phyloP scores from a whole-genome alignment of 23 red algal genomes.

The Gracilaria domingensis region DNA sequence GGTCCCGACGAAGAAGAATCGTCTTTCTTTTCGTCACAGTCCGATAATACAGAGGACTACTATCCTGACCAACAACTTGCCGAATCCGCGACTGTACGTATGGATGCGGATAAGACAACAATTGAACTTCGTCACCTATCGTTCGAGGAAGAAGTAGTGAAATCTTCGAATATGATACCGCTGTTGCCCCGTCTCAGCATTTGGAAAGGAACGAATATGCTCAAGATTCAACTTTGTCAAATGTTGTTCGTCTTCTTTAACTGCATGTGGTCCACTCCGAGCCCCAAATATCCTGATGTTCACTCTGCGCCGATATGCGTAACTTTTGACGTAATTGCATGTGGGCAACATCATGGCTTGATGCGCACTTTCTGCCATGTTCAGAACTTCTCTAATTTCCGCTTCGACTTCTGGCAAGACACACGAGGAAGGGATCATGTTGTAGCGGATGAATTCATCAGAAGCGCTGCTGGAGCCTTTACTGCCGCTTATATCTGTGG shows the following conservation, averaged over 20 bases:
- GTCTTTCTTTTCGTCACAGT: conserved; percentile 12
- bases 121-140: conserved; percentile 48
- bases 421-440: conserved; percentile 41
- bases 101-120: neutral
- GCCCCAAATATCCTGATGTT: conserved; percentile 16
- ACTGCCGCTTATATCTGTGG: conserved; percentile 36
- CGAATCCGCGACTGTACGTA: conserved; percentile 14
- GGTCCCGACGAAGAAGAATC: conserved; percentile 23
- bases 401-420: conserved; percentile 59
- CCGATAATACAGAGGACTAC: conserved; percentile 21
- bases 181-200: conserved; percentile 16
- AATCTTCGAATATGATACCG: conserved; percentile 14
- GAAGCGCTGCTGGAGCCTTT: conserved; percentile 48
- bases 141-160: conserved; percentile 13
- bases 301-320: conserved; percentile 37
- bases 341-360: neutral
- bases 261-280: conserved; percentile 20
- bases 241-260: conserved; percentile 38
- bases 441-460: conserved; percentile 26
- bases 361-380: conserved; percentile 17
- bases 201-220: conserved; percentile 14
- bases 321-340: conserved; percentile 18
- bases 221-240: conserved; percentile 14
- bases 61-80: conserved; percentile 37
- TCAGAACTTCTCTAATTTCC: neutral